Evolutionary conservation across 2,329 filamentous ascomycete genomes (phyloP).

Genomic region (Sporothrix dimorphospora): DNA sequence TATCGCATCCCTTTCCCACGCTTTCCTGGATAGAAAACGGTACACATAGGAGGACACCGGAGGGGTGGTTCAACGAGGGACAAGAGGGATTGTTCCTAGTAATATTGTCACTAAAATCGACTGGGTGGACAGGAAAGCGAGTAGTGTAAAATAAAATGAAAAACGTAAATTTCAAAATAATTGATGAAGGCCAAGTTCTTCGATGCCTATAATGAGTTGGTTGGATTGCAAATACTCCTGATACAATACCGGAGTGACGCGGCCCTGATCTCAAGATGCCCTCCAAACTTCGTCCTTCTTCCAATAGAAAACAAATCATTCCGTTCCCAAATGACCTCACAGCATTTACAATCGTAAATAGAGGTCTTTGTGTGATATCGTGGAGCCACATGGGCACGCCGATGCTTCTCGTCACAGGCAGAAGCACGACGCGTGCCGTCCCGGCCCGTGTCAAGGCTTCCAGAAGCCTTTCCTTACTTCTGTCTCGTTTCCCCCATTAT

Average conservation of each 20-base stretch:
- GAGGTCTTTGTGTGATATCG: not conserved
- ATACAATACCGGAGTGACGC: too few relatives aligned
- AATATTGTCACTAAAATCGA: not conserved
- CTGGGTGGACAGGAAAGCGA: not conserved
- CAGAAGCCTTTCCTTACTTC: not conserved
- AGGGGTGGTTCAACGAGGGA: slow-evolving; percentile 9
- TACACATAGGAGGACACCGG: not conserved
- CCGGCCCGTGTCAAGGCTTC: slow-evolving; percentile 4
- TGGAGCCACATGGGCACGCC: not conserved
- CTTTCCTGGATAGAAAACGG: not conserved
- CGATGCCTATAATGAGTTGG: too few relatives aligned
- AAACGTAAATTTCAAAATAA: too few relatives aligned
- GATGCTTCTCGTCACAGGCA: not conserved
- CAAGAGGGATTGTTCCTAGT: not conserved
- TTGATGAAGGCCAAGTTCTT: too few relatives aligned
- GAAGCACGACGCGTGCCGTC: not conserved
- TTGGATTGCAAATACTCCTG: too few relatives aligned
- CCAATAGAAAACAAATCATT: too few relatives aligned
- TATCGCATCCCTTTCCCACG: not conserved
- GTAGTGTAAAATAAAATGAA: not conserved
- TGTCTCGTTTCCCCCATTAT: not conserved
- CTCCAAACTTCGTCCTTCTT: too few relatives aligned
- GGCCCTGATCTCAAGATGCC: too few relatives aligned
- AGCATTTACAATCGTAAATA: not conserved
- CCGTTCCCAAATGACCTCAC: not conserved